phyloP scores from a whole-genome alignment of 768 basidiomycete genomes.

The Boletus coccyginus region DNA sequence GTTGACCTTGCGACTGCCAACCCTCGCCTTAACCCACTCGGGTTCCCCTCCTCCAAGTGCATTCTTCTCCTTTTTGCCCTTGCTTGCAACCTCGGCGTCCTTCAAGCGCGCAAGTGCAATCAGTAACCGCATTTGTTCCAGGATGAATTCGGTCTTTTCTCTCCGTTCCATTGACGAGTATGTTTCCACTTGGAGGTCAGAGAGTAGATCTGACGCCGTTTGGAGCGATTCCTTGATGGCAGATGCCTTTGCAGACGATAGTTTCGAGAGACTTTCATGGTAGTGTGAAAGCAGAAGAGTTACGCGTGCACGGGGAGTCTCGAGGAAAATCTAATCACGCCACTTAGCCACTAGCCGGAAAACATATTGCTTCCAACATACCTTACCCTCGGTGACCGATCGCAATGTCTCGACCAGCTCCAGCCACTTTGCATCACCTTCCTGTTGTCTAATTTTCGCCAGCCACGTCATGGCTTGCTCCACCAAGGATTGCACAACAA shows the following conservation, averaged over 20 bases:
- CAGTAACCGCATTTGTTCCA: constrained; percentile 95
- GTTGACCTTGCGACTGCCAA: constrained; percentile 92
- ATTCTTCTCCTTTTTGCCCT: constrained; percentile 56
- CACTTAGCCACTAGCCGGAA: neutral
- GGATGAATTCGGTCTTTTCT: constrained; percentile 97
- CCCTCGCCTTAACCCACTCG: constrained; percentile 91
- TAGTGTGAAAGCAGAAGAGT: constrained; percentile 83
- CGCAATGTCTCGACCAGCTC: constrained; percentile 88
- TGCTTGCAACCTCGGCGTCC: constrained; percentile 59
- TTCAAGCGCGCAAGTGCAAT: constrained; percentile 74
- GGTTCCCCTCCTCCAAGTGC: constrained; percentile 69
- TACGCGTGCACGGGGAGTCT: constrained; percentile 93
- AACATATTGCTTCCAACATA: constrained; percentile 31
- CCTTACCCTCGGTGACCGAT: constrained; percentile 95
- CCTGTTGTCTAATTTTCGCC: constrained; percentile 63
- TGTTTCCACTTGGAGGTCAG: constrained; percentile 96
- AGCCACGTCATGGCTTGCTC: constrained; percentile 84
- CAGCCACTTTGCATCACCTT: constrained; percentile 76
- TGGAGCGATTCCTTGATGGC: constrained; percentile 65
- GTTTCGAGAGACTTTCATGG: constrained; percentile 67
- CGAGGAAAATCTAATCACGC: constrained; percentile 79
- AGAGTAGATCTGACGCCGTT: constrained; percentile 87
- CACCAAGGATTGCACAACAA: constrained; percentile 86
- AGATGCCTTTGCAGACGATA: constrained; percentile 39
- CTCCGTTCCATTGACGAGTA: constrained; percentile 98